phyloP scores from a whole-genome alignment of 2,329 filamentous ascomycete species.

The Ophiostoma australiae region DNA sequence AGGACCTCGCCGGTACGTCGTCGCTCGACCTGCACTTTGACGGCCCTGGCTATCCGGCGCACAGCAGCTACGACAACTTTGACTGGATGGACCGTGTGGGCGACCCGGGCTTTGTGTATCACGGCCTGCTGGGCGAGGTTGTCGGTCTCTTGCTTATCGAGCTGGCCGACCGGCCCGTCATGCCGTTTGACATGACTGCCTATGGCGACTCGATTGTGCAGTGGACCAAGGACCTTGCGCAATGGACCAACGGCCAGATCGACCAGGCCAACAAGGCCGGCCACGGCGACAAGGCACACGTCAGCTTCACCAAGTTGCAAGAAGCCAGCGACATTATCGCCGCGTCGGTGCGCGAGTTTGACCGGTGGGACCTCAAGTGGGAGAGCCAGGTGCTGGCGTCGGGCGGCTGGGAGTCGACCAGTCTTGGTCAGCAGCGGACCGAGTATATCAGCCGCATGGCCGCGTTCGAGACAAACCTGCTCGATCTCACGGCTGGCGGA shows the following conservation, averaged over 20 bases:
- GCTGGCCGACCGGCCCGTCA: slow-evolving; percentile 69
- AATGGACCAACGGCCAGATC: slow-evolving; percentile 36
- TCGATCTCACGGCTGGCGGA: slow-evolving; percentile 67
- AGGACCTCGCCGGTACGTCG: slow-evolving; percentile 82
- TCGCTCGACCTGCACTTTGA: slow-evolving; percentile 78
- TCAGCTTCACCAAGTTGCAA: slow-evolving; percentile 39
- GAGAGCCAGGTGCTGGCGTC: slow-evolving; percentile 63
- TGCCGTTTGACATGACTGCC: slow-evolving; percentile 73
- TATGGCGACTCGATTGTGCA: slow-evolving; percentile 65
- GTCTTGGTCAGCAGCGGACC: slow-evolving; percentile 61
- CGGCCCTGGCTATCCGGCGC: slow-evolving; percentile 49
- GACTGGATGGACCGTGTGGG: slow-evolving; percentile 76
- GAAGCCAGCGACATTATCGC: slow-evolving; percentile 60
- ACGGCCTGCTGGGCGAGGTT: slow-evolving; percentile 72
- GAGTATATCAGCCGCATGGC: slow-evolving; percentile 75
- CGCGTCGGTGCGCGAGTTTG: slow-evolving; percentile 58
- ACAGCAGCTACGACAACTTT: slow-evolving; percentile 85
- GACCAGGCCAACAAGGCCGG: slow-evolving; percentile 44
- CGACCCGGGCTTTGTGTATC: slow-evolving; percentile 79
- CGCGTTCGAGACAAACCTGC: slow-evolving; percentile 72
- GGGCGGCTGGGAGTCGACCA: slow-evolving; percentile 70
- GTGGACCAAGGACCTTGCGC: slow-evolving; percentile 46
- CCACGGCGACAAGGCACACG: slow-evolving; percentile 30
- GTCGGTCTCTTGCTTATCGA: slow-evolving; percentile 80
- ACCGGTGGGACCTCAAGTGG: slow-evolving; percentile 74